phyloP scores from a whole-genome alignment of 148 eudicot genomes.

The Vaccinium macrocarpon region DNA sequence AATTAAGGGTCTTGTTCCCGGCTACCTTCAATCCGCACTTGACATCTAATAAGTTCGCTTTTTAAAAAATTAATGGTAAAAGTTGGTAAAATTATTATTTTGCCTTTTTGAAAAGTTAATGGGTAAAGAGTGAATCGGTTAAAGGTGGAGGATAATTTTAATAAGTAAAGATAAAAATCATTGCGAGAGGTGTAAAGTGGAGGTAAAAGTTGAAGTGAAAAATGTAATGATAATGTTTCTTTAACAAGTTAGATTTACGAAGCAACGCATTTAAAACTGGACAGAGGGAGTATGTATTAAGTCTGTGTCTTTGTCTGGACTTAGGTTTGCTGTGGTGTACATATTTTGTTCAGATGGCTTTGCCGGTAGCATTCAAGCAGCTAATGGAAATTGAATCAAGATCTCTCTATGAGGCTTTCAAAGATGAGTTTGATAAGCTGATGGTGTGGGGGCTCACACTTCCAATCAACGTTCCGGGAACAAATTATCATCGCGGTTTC shows the following conservation, averaged over 20 bases:
- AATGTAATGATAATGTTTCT: too few species aligned
- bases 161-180: too few species aligned
- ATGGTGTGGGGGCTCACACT: constrained; percentile 55
- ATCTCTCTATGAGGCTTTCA: constrained; percentile 37
- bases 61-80: too few species aligned
- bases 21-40: constrained; percentile 71
- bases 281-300: not conserved
- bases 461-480: constrained; percentile 71
- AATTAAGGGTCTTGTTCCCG: constrained; percentile 81
- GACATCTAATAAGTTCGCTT: constrained; percentile 25
- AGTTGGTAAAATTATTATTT: too few species aligned
- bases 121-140: too few species aligned
- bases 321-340: not conserved
- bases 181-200: too few species aligned
- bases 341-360: constrained; percentile 52
- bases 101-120: too few species aligned
- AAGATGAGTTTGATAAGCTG: constrained; percentile 53
- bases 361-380: constrained; percentile 41
- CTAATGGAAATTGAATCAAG: constrained; percentile 41
- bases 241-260: too few species aligned
- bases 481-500: constrained; percentile 55
- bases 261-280: too few species aligned
- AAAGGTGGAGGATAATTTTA: too few species aligned
- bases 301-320: too few species aligned
- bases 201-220: too few species aligned